These are phyloP conservation scores for Alternaria dauci DNA, from an alignment of 2,329 filamentous ascomycete species.

Conservation along the genomic window DNA sequence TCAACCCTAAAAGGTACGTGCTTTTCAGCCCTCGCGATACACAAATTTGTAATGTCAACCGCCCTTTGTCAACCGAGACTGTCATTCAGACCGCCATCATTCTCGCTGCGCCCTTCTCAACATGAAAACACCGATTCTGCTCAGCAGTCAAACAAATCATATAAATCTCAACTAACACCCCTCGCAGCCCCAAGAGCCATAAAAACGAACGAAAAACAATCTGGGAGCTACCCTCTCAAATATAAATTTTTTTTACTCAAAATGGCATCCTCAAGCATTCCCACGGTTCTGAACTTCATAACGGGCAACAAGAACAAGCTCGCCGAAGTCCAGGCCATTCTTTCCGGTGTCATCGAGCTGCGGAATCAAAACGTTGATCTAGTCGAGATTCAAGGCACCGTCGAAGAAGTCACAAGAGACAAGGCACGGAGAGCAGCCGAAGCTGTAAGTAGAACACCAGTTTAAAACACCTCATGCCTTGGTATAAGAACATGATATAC, in stretches of 20 bases:
- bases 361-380: slow-evolving; percentile 80
- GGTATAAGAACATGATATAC: background rate
- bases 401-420: slow-evolving; percentile 88
- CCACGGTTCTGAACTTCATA: slow-evolving; percentile 82
- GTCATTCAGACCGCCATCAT: slow-evolving; percentile 1
- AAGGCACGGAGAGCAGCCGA: slow-evolving; percentile 87
- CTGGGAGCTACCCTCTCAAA: background rate
- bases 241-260: background rate
- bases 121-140: slow-evolving; percentile 19
- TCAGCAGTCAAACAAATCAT: slow-evolving; percentile 18
- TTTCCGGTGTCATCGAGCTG: slow-evolving; percentile 74
- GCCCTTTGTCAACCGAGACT: slow-evolving; percentile 5
- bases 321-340: slow-evolving; percentile 82
- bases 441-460: slow-evolving; percentile 61
- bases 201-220: background rate
- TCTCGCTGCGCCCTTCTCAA: slow-evolving; percentile 7
- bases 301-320: slow-evolving; percentile 97
- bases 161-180: background rate
- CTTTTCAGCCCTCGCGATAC: background rate
- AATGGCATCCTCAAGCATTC: slow-evolving; percentile 31
- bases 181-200: background rate
- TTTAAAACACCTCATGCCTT: background rate
- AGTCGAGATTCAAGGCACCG: slow-evolving; percentile 87
- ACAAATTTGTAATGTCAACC: background rate
- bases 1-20: slow-evolving; percentile 7